Base-by-base conservation (phyloP, 2,329 filamentous ascomycete species). In the Penicillium sp. region DNA sequence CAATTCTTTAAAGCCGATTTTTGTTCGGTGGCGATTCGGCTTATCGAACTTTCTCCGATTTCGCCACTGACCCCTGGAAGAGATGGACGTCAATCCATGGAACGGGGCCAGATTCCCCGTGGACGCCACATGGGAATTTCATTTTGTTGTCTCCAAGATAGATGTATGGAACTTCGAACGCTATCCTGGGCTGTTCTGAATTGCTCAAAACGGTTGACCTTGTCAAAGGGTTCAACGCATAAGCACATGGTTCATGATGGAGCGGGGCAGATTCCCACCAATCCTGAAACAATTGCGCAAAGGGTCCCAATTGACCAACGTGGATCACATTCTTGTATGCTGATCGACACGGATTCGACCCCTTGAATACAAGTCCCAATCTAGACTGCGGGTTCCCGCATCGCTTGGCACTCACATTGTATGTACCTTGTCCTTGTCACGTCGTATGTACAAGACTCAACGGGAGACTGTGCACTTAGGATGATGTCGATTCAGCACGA, bases 401-500 rank as follows among this genome's bases (percentile, higher is more conserved):
- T 52, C 27, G 34, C 51, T 45, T 49, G 47, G 47, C 29, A 42
- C 22, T 3, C 7, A 27, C 19, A 27, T 30, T n/a, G n/a, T n/a
- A n/a, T 6, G 22, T 25, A 25, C 22, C 22, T 25, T 25, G 22
- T 25, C 22, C 22, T 25, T 25, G 22, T 25, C 25, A 18, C n/a
- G 27, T 33, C n/a, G n/a, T 22, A 35, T 11, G n/a, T 22, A 35
- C 22, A 41, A 33, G 38, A 42, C 49, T 48, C n/a, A 29, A 41
- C 19, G 3, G 14, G 25, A 5, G 10, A 27, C 8, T 25, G 19
- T 8, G 30, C 29, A 41, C 33, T 49, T 31, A 54, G 25, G 48
- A 40, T 33, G 50, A 47, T 19, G 25, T 33, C 11, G 46, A 46
- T 18, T 55, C 54, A 10, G 61, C 63, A 42, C 69, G 77, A n/a